Conservation (phyloP, 352 stramenopile species). For the Pythium inflatum region DNA sequence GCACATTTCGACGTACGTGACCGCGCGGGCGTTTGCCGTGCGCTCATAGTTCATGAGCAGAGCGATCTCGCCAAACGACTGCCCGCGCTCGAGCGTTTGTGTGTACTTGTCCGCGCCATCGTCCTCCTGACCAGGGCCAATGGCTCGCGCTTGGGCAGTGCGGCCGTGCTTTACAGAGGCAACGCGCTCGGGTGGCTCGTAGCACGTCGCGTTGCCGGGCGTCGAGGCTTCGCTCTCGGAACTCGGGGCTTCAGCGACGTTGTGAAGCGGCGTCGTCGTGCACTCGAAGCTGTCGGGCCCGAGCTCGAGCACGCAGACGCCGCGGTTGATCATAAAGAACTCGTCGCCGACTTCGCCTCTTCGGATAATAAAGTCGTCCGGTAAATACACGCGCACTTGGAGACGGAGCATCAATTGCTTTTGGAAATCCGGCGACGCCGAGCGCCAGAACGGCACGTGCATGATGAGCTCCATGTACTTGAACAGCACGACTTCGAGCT, state of each 20-base stretch:
- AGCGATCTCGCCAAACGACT: constrained; percentile 44
- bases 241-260: too few relatives aligned
- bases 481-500: constrained; percentile 42
- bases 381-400: constrained; percentile 35
- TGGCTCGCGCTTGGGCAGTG: too few relatives aligned
- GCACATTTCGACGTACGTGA: constrained; percentile 37
- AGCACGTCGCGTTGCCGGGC: too few relatives aligned
- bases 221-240: too few relatives aligned
- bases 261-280: too few relatives aligned
- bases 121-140: too few relatives aligned
- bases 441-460: constrained; percentile 36
- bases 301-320: constrained; percentile 6
- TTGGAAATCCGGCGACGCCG: constrained; percentile 39
- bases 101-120: constrained; percentile 7
- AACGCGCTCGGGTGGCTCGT: constrained; percentile 24
- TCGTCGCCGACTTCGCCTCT: constrained; percentile 40
- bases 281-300: too few relatives aligned
- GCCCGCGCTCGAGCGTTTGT: constrained; percentile 17
- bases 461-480: constrained; percentile 41
- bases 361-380: constrained; percentile 47
- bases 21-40: constrained; percentile 34
- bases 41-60: constrained; percentile 42
- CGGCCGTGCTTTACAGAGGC: too few relatives aligned
- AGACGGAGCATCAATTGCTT: constrained; percentile 39
- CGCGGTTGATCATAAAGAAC: constrained; percentile 42